Conservation (phyloP, 2,329 filamentous ascomycete genomes). For the Cladosporium sp. region DNA sequence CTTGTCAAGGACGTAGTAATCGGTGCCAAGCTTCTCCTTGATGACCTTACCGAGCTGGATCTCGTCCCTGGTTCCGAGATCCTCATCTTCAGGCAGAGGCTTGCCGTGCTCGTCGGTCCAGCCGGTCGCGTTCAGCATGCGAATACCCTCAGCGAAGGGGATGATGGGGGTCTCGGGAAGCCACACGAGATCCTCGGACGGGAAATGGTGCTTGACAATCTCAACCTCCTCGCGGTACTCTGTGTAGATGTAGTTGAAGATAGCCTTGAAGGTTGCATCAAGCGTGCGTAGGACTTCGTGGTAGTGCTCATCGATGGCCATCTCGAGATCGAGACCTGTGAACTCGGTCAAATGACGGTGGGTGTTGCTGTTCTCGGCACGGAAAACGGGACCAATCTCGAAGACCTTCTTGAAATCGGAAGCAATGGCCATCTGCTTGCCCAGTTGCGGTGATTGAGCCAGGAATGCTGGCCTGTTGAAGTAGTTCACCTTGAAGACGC, state of each 20-base stretch:
- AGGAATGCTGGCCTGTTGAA: conserved; percentile 85
- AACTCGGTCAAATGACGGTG: conserved; percentile 94
- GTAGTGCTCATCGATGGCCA: conserved; percentile 87
- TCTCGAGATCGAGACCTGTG: conserved; percentile 88
- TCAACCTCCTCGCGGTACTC: conserved; percentile 73
- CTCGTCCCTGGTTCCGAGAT: conserved; percentile 82
- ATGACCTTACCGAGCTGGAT: conserved; percentile 82
- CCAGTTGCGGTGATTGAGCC: conserved; percentile 86
- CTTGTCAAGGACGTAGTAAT: conserved; percentile 94
- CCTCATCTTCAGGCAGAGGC: conserved; percentile 69
- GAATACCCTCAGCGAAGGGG: conserved; percentile 75
- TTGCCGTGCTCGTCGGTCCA: conserved; percentile 78
- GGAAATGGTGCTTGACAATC: conserved; percentile 78
- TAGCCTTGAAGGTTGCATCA: conserved; percentile 78
- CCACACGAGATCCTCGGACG: conserved; percentile 84
- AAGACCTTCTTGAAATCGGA: conserved; percentile 88
- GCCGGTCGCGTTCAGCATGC: conserved; percentile 76
- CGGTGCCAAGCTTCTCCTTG: conserved; percentile 82
- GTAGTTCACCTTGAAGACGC: conserved; percentile 90
- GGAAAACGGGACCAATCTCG: conserved; percentile 87
- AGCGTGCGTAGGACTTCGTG: conserved; percentile 81
- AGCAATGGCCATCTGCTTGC: conserved; percentile 90
- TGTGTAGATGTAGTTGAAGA: conserved; percentile 71
- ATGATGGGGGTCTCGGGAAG: conserved; percentile 82
- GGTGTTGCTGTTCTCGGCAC: conserved; percentile 93